A percentile compares a stretch with the other conserved stretches of the same genome.
phyloP scores from a whole-genome alignment of 495 filamentous ascomycete species.

The Hypoxylon fuscum region DNA sequence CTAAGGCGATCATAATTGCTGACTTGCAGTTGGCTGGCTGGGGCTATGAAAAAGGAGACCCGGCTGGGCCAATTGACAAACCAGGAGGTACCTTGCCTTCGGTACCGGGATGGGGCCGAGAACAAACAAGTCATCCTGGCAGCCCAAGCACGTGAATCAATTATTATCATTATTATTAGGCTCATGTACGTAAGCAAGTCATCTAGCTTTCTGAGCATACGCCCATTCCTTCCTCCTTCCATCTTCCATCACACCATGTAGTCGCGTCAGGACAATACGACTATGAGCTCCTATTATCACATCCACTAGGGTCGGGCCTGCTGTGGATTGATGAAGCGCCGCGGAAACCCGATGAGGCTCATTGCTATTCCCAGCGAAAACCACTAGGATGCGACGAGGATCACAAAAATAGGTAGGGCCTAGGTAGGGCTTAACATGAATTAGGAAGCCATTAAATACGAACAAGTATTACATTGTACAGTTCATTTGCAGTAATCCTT shows the following conservation, averaged over 20 bases:
- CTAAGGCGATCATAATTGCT: conserved; percentile 23
- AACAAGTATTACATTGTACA: conserved; percentile 1
- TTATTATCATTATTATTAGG: background rate
- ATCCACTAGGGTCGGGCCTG: no score
- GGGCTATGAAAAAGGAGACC: conserved; percentile 14
- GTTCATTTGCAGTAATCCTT: conserved; percentile 3
- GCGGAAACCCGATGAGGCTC: background rate
- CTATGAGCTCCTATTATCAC: conserved; percentile 3
- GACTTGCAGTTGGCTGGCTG: conserved; percentile 11
- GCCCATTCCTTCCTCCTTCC: conserved; percentile 30
- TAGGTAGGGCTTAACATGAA: background rate
- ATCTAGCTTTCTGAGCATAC: no score
- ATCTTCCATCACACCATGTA: conserved; percentile 7
- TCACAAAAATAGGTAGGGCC: no score
- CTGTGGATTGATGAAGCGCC: background rate
- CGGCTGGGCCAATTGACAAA: conserved; percentile 13
- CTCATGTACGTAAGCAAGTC: no score
- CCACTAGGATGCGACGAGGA: no score
- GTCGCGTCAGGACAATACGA: conserved; percentile 1
- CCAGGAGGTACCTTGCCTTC: conserved; percentile 5
- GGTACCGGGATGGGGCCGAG: conserved; percentile 14
- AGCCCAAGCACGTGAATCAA: conserved; percentile 10
- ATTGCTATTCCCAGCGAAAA: background rate
- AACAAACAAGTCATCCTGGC: background rate
- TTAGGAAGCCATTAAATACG: background rate